phyloP scores from a whole-genome alignment of 768 basidiomycete genomes.

The Hericium erinaceus region DNA sequence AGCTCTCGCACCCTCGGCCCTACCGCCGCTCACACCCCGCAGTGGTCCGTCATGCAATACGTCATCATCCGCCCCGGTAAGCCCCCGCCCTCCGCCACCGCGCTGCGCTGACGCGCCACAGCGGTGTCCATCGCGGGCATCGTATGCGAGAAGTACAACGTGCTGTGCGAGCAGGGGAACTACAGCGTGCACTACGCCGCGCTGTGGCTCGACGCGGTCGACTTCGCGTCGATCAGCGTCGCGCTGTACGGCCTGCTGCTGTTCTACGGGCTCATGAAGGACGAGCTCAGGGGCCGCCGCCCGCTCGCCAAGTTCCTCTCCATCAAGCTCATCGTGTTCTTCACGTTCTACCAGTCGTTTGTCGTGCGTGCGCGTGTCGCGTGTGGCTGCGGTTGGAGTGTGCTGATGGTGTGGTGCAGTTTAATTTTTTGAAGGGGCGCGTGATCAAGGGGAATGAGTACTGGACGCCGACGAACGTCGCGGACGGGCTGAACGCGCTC shows the following conservation, averaged over 20 bases:
- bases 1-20: slow-evolving; percentile 2
- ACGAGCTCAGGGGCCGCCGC: slow-evolving; percentile 66
- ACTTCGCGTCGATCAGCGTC: slow-evolving; percentile 78
- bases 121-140: slow-evolving; percentile 69
- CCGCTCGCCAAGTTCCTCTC: slow-evolving; percentile 81
- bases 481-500: slow-evolving; percentile 76
- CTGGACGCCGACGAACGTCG: slow-evolving; percentile 80
- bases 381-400: too few species aligned
- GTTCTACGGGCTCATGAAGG: slow-evolving; percentile 74
- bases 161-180: slow-evolving; percentile 60
- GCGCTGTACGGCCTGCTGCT: slow-evolving; percentile 81
- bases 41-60: slow-evolving; percentile 90
- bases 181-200: slow-evolving; percentile 54
- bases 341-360: slow-evolving; percentile 83
- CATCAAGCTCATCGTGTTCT: slow-evolving; percentile 83
- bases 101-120: slow-evolving; percentile 13
- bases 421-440: slow-evolving; percentile 51
- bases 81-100: neutral
- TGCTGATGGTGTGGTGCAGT: slow-evolving; percentile 30
- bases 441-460: slow-evolving; percentile 68
- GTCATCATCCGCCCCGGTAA: slow-evolving; percentile 58
- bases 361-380: slow-evolving; percentile 29
- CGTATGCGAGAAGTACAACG: slow-evolving; percentile 56
- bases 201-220: slow-evolving; percentile 62
- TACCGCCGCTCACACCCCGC: slow-evolving; percentile 2